Conservation (phyloP, 371 early-diverging fungal genomes). For the Conidiobolus incongruus region DNA sequence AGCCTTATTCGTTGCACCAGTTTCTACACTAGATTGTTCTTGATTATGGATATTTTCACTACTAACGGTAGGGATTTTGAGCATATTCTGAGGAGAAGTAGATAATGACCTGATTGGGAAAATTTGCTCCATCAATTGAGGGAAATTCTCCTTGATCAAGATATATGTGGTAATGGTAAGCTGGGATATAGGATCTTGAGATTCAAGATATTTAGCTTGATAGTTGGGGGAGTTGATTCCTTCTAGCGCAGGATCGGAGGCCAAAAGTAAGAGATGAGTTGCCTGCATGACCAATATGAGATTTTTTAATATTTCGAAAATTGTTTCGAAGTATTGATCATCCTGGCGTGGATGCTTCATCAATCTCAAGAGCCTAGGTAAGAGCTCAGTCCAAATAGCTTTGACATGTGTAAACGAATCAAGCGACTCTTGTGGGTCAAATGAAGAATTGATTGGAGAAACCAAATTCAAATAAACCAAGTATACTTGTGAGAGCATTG, state of each 20-base stretch:
- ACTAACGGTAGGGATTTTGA: too few relatives aligned
- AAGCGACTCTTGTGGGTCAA: too few relatives aligned
- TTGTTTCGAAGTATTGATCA: neutral
- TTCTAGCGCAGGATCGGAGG: too few relatives aligned
- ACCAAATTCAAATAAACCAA: neutral
- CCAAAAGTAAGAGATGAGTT: neutral
- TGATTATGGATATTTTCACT: too few relatives aligned
- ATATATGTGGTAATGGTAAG: neutral
- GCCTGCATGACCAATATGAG: neutral
- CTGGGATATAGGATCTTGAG: neutral
- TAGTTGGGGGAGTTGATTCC: neutral
- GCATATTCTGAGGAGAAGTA: too few relatives aligned
- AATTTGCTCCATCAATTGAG: neutral
- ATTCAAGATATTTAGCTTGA: neutral
- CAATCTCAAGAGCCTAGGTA: neutral
- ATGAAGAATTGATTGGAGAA: neutral
- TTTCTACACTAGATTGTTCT: too few relatives aligned
- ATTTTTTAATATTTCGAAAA: conserved; percentile 1
- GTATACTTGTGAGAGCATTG: too few relatives aligned
- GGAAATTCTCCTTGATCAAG: neutral
- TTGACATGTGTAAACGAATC: neutral
- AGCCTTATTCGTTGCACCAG: too few relatives aligned
- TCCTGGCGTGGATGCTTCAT: neutral
- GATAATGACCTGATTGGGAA: neutral
- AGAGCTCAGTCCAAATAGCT: neutral